Conservation (phyloP, 129 eudicot species). For the Flaveria brownii region DNA sequence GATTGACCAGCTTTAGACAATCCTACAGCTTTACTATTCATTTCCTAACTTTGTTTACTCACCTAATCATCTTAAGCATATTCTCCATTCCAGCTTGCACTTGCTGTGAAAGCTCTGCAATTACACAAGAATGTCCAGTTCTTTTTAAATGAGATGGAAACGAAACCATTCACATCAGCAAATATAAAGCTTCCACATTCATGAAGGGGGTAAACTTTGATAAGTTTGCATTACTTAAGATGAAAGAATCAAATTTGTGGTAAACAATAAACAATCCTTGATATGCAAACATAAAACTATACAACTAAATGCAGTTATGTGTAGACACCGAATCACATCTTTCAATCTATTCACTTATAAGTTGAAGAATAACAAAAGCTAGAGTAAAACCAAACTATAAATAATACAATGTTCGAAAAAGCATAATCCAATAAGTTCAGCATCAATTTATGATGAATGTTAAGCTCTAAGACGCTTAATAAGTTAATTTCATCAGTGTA, state of each 20-base stretch:
- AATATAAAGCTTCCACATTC: slow-evolving; percentile 6
- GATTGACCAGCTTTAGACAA: slow-evolving; percentile 17
- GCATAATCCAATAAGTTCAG: slow-evolving; percentile 1
- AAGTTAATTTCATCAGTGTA: not conserved
- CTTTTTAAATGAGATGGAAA: slow-evolving; percentile 10
- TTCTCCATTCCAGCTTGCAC: slow-evolving; percentile 78
- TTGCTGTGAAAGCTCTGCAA: slow-evolving; percentile 83
- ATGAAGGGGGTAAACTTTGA: slow-evolving; percentile 4
- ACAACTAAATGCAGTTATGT: not conserved
- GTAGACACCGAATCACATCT: slow-evolving; percentile 1
- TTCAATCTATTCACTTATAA: not conserved
- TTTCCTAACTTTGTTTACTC: slow-evolving; percentile 34
- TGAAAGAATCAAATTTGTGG: slow-evolving; percentile 16
- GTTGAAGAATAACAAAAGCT: not conserved
- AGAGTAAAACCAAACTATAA: not conserved
- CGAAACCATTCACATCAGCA: slow-evolving; percentile 9
- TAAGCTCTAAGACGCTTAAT: not conserved
- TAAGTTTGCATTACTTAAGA: slow-evolving; percentile 10
- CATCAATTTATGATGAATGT: not conserved
- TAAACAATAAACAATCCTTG: slow-evolving; percentile 9
- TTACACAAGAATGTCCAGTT: slow-evolving; percentile 8
- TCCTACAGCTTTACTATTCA: slow-evolving; percentile 4
- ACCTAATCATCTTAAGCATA: slow-evolving; percentile 88
- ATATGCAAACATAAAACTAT: not conserved
- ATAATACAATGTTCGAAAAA: slow-evolving; percentile 2